Percentiles rank a stretch among this genome's conserved stretches.
phyloP scores from a whole-genome alignment of 1,284 basidiomycete species.

The Moesziomyces aphidis region DNA sequence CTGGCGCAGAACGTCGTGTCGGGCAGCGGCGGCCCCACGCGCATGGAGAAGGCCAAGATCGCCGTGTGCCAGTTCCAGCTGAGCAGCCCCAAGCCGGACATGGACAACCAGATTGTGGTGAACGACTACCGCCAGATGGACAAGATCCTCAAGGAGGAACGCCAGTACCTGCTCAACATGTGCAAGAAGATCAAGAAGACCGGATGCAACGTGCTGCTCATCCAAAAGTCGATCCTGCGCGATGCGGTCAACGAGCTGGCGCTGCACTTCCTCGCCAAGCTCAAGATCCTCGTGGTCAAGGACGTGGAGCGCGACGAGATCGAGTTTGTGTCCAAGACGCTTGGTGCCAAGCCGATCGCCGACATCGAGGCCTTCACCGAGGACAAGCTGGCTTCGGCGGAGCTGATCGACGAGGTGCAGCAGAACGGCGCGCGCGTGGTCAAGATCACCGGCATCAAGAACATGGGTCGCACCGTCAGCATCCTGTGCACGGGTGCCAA shows the following conservation, averaged over 20 bases:
- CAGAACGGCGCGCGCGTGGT: conserved; percentile 91
- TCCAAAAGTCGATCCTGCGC: conserved; percentile 98
- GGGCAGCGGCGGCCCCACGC: conserved; percentile 89
- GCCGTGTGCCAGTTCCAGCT: conserved; percentile 99
- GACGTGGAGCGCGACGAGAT: conserved; percentile 99
- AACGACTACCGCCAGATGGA: conserved; percentile 99
- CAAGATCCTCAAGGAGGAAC: conserved; percentile 99
- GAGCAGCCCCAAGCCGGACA: conserved; percentile 97
- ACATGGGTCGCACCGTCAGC: conserved; percentile 92
- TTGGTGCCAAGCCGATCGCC: conserved; percentile 94
- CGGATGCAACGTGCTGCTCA: conserved; percentile 97
- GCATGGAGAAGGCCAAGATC: conserved; percentile 99
- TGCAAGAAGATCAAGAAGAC: conserved; percentile 99
- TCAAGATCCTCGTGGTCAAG: conserved; percentile 97
- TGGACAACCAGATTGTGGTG: conserved; percentile 99
- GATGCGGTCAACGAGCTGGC: conserved; percentile 98
- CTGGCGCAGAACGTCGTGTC: conserved; percentile 94
- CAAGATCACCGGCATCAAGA: conserved; percentile 93
- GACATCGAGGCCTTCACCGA: conserved; percentile 99
- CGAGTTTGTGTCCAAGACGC: conserved; percentile 93
- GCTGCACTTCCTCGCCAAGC: conserved; percentile 96
- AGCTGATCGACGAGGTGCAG: conserved; percentile 91
- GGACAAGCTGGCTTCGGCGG: conserved; percentile 96
- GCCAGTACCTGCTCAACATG: conserved; percentile 96
- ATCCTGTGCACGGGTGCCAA: conserved; percentile 96